phyloP scores from a whole-genome alignment of 1,284 basidiomycete species.

The Vanrija sp. region DNA sequence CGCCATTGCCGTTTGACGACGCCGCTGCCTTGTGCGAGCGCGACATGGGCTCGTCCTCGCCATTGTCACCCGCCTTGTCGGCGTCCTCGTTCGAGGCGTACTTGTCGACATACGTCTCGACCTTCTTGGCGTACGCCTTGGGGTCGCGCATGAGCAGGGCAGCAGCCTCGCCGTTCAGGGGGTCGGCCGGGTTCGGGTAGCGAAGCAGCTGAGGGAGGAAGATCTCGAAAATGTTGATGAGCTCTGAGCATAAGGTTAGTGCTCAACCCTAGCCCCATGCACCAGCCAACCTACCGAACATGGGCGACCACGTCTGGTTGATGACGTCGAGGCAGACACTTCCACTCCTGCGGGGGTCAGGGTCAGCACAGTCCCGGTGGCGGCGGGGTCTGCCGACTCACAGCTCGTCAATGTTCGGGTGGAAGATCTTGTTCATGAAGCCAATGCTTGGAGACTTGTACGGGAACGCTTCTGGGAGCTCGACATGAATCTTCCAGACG shows the following conservation, averaged over 20 bases:
- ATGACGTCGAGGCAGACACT: constrained; percentile 95
- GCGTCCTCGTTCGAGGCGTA: constrained; percentile 50
- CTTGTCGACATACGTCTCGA: constrained; percentile 59
- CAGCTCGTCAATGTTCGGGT: constrained; percentile 97
- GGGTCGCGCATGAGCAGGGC: constrained; percentile 94
- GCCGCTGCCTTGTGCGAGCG: constrained; percentile 3
- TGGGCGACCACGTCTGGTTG: constrained; percentile 98
- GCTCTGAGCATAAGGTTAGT: constrained; percentile 58
- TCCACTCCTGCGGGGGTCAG: constrained; percentile 63
- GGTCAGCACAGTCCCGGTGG: constrained; percentile 19
- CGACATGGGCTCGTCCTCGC: constrained; percentile 38
- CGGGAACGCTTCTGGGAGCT: constrained; percentile 97
- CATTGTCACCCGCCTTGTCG: constrained; percentile 45
- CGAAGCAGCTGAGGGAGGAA: constrained; percentile 94
- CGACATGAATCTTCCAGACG: constrained; percentile 99
- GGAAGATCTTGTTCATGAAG: constrained; percentile 99
- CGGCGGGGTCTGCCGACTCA: constrained; percentile 50
- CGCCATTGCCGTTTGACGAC: constrained; percentile 5
- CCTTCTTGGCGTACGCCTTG: constrained; percentile 87
- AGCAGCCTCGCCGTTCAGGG: constrained; percentile 95
- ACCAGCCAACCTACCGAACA: constrained; percentile 73
- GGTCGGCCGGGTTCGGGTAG: constrained; percentile 97
- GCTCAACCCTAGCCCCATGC: constrained; percentile 18
- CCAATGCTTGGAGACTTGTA: constrained; percentile 99
- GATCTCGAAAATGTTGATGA: constrained; percentile 99